Evolutionary conservation across 2,329 filamentous ascomycete genomes (phyloP).

Genomic region (Septoria petroselini): DNA sequence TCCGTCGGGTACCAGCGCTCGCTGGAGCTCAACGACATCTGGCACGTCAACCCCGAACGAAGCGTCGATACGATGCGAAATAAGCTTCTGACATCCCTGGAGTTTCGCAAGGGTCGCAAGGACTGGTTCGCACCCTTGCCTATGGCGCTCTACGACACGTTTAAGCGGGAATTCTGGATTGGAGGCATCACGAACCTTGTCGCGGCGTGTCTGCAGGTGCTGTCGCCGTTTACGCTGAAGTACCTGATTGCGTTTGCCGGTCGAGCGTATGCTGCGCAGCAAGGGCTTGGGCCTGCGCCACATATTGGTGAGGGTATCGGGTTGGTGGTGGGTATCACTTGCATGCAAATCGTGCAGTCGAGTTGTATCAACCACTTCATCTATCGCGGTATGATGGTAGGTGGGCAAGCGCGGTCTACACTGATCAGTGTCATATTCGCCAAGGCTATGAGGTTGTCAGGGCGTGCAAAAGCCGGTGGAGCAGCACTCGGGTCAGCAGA

Average conservation of each 20-base stretch:
- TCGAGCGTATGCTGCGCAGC: slow-evolving; percentile 66
- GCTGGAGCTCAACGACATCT: slow-evolving; percentile 81
- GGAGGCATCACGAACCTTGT: slow-evolving; percentile 74
- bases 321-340: slow-evolving; percentile 75
- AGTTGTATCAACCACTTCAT: slow-evolving; percentile 85
- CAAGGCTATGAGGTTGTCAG: slow-evolving; percentile 86
- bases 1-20: slow-evolving; percentile 77
- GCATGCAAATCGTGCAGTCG: slow-evolving; percentile 82
- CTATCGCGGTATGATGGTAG: slow-evolving; percentile 87
- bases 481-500: slow-evolving; percentile 41
- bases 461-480: slow-evolving; percentile 81
- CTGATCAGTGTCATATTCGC: slow-evolving; percentile 86
- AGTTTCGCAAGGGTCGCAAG: slow-evolving; percentile 66
- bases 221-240: slow-evolving; percentile 79
- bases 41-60: slow-evolving; percentile 79
- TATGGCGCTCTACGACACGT: slow-evolving; percentile 81
- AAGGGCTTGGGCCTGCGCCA: slow-evolving; percentile 56
- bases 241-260: slow-evolving; percentile 84
- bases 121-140: slow-evolving; percentile 59
- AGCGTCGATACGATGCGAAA: slow-evolving; percentile 66
- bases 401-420: slow-evolving; percentile 75
- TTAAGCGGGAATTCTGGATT: slow-evolving; percentile 78
- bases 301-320: slow-evolving; percentile 73
- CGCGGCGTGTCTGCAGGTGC: slow-evolving; percentile 69
- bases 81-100: slow-evolving; percentile 66